Base-by-base conservation (phyloP, 805 yeast genomes). In the Yamadazyma tumulicola region DNA sequence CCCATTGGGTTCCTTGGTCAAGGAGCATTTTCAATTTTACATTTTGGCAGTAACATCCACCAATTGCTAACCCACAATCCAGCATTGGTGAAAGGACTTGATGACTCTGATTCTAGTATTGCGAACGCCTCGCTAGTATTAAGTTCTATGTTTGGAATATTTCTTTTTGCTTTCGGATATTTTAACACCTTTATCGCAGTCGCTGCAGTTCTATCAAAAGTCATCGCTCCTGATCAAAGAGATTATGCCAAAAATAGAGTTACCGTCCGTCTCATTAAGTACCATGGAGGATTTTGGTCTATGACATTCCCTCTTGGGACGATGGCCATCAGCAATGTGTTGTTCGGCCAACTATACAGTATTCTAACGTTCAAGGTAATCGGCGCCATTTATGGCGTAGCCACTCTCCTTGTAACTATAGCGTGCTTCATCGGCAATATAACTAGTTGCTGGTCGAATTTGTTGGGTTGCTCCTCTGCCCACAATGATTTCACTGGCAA, bases 231-330 rank as follows among this genome's bases (percentile, higher is more conserved):
- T n/a, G n/a, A n/a, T n/a, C n/a, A n/a, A n/a, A n/a, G n/a, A n/a
- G n/a, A n/a, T n/a, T n/a, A n/a, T n/a, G n/a, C n/a, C n/a, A n/a
- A n/a, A n/a, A n/a, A n/a, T n/a, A n/a, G n/a, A n/a, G n/a, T n/a
- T n/a, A n/a, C n/a, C n/a, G n/a, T n/a, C n/a, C n/a, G n/a, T n/a
- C n/a, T 43, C 2, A 34, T 55, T 13, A 40, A 35, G 15, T 50
- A 42, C 26, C 45, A 51, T 36, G 44, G 45, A 19, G 48, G 49
- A 1, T 55, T 49, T 25, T 54, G 96, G 96, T 79, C 88, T 12
- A 74, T 84, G 67, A 84, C 96, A 43, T 88, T 88, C 79, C 96
- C 96, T 4, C 49, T 87, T 47, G 96, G 96, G 2, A 85, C 94
- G 0, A 78, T 85, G 81, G 67, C 81, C 0, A 54, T 82, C 10